Evolutionary conservation across 1,284 basidiomycete genomes (phyloP), one percentile per base, ranked within the genome.

Genomic region (Tetrapyrgos nigripes): DNA sequence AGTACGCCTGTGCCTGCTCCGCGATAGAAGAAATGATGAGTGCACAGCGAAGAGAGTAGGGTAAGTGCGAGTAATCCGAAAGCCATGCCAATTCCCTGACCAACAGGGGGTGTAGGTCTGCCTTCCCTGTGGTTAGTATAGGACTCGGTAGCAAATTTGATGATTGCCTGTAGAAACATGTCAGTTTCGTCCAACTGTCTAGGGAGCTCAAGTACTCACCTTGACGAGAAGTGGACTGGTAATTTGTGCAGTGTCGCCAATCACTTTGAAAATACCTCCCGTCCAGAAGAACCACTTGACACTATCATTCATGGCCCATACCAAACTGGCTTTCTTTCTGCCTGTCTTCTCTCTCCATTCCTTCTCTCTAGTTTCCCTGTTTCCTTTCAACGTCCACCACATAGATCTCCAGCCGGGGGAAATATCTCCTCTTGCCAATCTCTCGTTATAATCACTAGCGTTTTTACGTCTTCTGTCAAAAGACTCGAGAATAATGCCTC

Each of bases 201-300:
- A 47, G 27, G 21, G n/a, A 29, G n/a, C 10, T 6, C 13, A 9
- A 43, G 21, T 45, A 49, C 60, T 27, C 55, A 66, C 62, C 57
- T 65, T 62, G 52, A 68, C 85, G n/a, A 96, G 70, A 3, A 95
- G 80, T 3, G 91, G 92, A 65, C 86, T 89, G 13, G 86, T 88
- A n/a, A 93, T 81, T 59, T 88, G 86, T 2, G 89, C 83, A 2
- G 84, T 83, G 68, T 94, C 92, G 1, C 85, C 83, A 24, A 91
- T 72, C 35, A 95, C 77, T 70, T 96, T 96, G 72, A 95, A 76
- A 9, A 90, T 9, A 4, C 92, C 93, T 55, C 83, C 89, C 2
- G 83, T 79, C 94, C 94, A 96, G 70, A 96, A 93, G 79, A 86
- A 89, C 80, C 84, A 87, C 29, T 87, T 87, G 63, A 97, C 84